Conservation (phyloP, 2,329 filamentous ascomycete species). For the Colletotrichum eleusines region DNA sequence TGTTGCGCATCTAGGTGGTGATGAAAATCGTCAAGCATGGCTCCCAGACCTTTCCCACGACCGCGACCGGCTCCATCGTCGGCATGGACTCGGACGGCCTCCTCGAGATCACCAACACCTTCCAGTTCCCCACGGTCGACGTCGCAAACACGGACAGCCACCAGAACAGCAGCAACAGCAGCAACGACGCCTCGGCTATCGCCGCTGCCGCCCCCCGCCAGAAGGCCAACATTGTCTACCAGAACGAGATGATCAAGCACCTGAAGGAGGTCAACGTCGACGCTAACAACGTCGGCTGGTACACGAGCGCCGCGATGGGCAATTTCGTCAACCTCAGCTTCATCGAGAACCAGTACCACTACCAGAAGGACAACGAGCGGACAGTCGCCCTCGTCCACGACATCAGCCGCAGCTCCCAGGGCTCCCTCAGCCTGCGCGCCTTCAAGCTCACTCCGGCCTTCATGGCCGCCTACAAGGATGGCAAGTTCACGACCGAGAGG, state of each 20-base stretch:
- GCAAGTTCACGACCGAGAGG: constrained; percentile 97
- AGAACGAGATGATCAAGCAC: constrained; percentile 97
- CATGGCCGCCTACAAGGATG: constrained; percentile 93
- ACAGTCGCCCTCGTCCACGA: constrained; percentile 94
- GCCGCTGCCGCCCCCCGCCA: constrained; percentile 91
- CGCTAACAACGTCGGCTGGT: constrained; percentile 98
- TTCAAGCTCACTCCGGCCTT: constrained; percentile 91
- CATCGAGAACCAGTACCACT: constrained; percentile 98
- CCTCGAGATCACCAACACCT: constrained; percentile 93
- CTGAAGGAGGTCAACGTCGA: constrained; percentile 98
- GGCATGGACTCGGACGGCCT: constrained; percentile 89
- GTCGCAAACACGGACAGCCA: constrained; percentile 76
- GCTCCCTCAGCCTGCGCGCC: constrained; percentile 87
- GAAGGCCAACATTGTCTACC: constrained; percentile 89
- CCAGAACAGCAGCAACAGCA: constrained; percentile 78
- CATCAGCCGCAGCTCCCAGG: constrained; percentile 93
- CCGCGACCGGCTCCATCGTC: constrained; percentile 89
- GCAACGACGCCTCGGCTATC: constrained; percentile 79
- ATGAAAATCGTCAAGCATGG: constrained; percentile 99
- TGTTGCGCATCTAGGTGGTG: constrained; percentile 73
- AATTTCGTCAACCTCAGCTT: constrained; percentile 96
- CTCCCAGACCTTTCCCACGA: constrained; percentile 87
- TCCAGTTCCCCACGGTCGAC: constrained; percentile 91
- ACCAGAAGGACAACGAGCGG: constrained; percentile 94
- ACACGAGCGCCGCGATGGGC: constrained; percentile 98